Evolutionary conservation across 169 alveolate species (phyloP), one percentile per base, ranked within the genome.

Genomic region (Plasmodium billcollinsi): DNA sequence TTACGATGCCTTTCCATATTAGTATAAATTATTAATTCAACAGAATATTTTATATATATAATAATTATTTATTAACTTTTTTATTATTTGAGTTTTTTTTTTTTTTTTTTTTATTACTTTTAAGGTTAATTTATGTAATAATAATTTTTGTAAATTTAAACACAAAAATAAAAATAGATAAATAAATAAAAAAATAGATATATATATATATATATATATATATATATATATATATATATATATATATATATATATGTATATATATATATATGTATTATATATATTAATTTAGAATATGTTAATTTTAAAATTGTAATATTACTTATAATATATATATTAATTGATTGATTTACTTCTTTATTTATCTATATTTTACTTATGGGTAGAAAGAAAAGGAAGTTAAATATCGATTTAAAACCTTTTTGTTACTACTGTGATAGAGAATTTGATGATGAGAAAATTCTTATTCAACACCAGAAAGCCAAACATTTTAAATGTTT

Each of bases 391-490:
- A 98, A 98, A 65, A 94, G 98, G 65, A 97, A 98, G 90, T 96
- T 95, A 67, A 91, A 97, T 61, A 95, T 94, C 50, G 95, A 95
- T 47, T 83, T 98, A 74, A 97, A 98, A 94, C 99, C 99, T 18
- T 98, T 98, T 93, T 98, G 99, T 93, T 98, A 97, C 88, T 98
- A 98, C 92, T 98, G 99, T 88, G 98, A 97, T 76, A 95, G 99
- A 74, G 99, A 98, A 91, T 98, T 98, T 91, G 98, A 97, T 59
- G 98, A 98, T 88, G 99, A 98, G 69, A 96, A 97, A 92, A 97
- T 98, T 39, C 97, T 98, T 88, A 96, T 97, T 50, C 98, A 98
- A 88, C 99, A 98, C 90, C 99, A 98, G 92, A 98, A 98, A 90
- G 99, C 99, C 56, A 97, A 98, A 73, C 99, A 98, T 88, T 98